Conservation (phyloP, 2,329 filamentous ascomycete genomes). For the Drechslerella stenobrocha region DNA sequence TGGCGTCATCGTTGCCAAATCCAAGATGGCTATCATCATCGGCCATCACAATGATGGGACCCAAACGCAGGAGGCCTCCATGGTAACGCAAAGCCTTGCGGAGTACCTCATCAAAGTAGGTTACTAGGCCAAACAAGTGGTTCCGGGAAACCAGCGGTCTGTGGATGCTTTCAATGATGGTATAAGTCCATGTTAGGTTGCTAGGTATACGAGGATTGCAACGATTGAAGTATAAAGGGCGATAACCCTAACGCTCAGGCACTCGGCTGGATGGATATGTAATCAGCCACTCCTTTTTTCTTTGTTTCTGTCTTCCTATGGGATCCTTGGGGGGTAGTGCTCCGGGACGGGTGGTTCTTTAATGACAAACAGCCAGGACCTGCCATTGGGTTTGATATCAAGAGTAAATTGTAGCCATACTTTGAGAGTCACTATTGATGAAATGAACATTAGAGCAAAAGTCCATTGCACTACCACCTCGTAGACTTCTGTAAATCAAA, state of each 20-base stretch:
- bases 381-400: no score
- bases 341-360: no score
- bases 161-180: background rate
- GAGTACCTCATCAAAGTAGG: conserved; percentile 80
- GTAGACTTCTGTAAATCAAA: no score
- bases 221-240: background rate
- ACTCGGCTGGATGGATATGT: background rate
- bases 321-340: no score
- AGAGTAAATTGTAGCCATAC: no score
- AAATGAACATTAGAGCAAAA: no score
- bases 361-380: background rate
- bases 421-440: no score
- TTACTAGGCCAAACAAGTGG: conserved; percentile 63
- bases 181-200: background rate
- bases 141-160: background rate
- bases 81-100: conserved; percentile 72
- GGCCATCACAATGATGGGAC: conserved; percentile 78
- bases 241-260: background rate
- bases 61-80: conserved; percentile 73
- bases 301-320: background rate
- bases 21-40: conserved; percentile 83
- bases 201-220: background rate
- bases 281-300: background rate
- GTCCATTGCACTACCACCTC: no score
- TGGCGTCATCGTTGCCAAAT: conserved; percentile 82